A percentile compares a stretch with the other conserved stretches of the same genome.
phyloP scores from a whole-genome alignment of 805 yeast species.

The Starmerella bombi region DNA sequence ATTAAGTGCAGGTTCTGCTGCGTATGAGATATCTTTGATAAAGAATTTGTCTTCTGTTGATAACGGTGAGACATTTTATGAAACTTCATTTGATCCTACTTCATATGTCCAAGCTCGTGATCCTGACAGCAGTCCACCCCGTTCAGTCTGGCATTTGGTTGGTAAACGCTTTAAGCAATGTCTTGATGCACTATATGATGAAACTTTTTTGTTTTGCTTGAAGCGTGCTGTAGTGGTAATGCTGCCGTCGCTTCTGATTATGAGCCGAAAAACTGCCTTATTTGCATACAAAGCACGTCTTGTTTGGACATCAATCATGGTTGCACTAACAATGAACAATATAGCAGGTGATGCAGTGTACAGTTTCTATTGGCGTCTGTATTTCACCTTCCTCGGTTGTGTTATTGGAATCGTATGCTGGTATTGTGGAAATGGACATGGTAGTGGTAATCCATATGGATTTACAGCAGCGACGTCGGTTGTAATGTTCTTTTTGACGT shows the following conservation, averaged over 20 bases:
- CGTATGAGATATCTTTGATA: too few relatives aligned
- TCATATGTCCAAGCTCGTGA: slow-evolving; percentile 16
- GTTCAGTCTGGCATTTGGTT: slow-evolving; percentile 16
- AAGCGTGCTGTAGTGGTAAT: slow-evolving; percentile 18
- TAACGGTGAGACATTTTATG: slow-evolving; percentile 6
- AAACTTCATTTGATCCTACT: slow-evolving; percentile 4
- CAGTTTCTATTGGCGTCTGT: slow-evolving; percentile 18
- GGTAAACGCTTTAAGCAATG: slow-evolving; percentile 10
- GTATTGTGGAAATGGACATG: slow-evolving; percentile 26
- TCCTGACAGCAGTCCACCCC: slow-evolving; percentile 25
- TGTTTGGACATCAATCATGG: slow-evolving; percentile 26
- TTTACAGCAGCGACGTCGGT: slow-evolving; percentile 21
- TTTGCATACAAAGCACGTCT: slow-evolving; percentile 21
- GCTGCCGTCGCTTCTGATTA: slow-evolving; percentile 17
- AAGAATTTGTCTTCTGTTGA: too few relatives aligned
- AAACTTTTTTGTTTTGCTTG: slow-evolving; percentile 15
- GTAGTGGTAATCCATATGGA: slow-evolving; percentile 26
- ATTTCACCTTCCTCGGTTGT: slow-evolving; percentile 23
- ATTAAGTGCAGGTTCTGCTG: too few relatives aligned
- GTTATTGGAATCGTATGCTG: slow-evolving; percentile 24
- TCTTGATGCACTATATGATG: slow-evolving; percentile 1
- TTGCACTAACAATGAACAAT: slow-evolving; percentile 21
- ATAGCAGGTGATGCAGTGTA: slow-evolving; percentile 26
- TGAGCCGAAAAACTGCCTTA: slow-evolving; percentile 18
- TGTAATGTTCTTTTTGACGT: slow-evolving; percentile 16